Conservation (phyloP, 345 rosid genomes). For the Combretum micranthum region DNA sequence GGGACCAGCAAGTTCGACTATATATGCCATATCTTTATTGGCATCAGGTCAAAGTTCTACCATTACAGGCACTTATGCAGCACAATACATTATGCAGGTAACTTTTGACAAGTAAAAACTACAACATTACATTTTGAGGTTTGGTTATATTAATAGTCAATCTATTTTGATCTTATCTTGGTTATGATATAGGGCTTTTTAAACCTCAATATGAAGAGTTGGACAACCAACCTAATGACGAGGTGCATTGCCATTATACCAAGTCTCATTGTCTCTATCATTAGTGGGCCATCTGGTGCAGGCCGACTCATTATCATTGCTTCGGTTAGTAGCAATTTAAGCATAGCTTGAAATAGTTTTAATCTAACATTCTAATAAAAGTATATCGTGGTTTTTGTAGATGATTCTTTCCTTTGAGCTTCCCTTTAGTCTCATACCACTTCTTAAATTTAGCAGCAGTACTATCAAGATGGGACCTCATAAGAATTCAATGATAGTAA, state of each 20-base stretch:
- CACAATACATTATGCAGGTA: conserved; percentile 65
- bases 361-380: too few species aligned
- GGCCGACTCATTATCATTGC: conserved; percentile 55
- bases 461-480: too few species aligned
- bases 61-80: conserved; percentile 68
- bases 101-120: not conserved
- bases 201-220: conserved; percentile 48
- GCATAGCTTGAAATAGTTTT: too few species aligned
- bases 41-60: conserved; percentile 74
- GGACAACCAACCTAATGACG: conserved; percentile 54
- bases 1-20: conserved; percentile 44
- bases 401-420: conserved; percentile 71
- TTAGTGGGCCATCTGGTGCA: conserved; percentile 56
- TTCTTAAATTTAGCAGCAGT: too few species aligned
- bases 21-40: conserved; percentile 54
- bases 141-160: too few species aligned
- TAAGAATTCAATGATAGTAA: too few species aligned
- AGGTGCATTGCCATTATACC: conserved; percentile 56
- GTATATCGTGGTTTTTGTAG: conserved; percentile 22
- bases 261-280: conserved; percentile 47
- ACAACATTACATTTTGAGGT: too few species aligned
- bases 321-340: conserved; percentile 27
- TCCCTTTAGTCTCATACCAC: too few species aligned
- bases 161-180: not conserved
- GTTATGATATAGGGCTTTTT: conserved; percentile 45